Evolutionary conservation across 345 rosid species (phyloP), one percentile per base, ranked within the genome.

Genomic region (Abelmoschus esculentus): DNA sequence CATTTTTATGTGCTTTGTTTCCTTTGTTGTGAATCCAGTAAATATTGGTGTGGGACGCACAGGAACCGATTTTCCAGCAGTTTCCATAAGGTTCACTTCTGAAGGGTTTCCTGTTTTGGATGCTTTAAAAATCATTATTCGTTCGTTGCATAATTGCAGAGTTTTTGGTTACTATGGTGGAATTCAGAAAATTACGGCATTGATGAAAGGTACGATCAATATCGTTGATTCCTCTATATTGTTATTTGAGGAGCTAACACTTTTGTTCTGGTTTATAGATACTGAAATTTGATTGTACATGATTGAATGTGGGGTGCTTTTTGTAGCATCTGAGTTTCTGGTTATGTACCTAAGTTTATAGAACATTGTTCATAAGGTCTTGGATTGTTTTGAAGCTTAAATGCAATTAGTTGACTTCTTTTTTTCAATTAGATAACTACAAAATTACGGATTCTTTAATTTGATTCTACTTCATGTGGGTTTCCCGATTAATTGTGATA

Each of bases 141-240:
- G 89, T 56, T 88, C 93, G 22, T 74, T 86, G 78, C 89, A 88
- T 80, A 88, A 88, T 78, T 85, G 93, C 81, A 79, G 81, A 77
- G 86, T 83, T 69, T 82, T 88, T 80, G 89, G 86, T 65, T 83
- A 77, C 63, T 82, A 81, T 74, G 89, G 90, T 66, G 93, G 93
- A 53, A 75, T 86, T 73, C 90, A 84, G 71, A 88, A 82, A 79
- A 83, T 88, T 55, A 86, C 89, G 49, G 86, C 87, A 22, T 70
- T 88, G 74, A 76, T 88, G 89, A 88, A 88, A 83, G 93, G 90
- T 88, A 71, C 64, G 46, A 22, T 75, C 22, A 49, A 60, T 62
- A 42, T 66, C 36, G 47, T 62, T 13, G 28, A 26, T 64, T 13
- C 40, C 12, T 12, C 31, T 59, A 34, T 54, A 29, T 7, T 29